A percentile compares a stretch with the other conserved stretches of the same genome.
These are phyloP conservation scores for Leccinum olivaceoglutinosum DNA, from an alignment of 1,284 basidiomycete genomes.

Conservation along the genomic window DNA sequence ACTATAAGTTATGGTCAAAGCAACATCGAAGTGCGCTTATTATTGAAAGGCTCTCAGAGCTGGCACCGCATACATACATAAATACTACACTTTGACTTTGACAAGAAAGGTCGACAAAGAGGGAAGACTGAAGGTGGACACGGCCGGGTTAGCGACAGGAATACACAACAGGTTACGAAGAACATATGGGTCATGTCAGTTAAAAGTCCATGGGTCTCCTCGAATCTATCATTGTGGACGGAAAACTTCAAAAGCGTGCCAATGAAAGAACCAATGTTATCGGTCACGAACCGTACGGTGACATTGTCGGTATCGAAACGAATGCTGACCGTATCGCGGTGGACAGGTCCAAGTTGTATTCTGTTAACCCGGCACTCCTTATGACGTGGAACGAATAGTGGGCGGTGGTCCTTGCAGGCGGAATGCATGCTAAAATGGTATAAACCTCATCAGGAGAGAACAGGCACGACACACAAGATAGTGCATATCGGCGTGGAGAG, in stretches of 20 bases:
- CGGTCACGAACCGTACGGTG: slow-evolving; percentile 36
- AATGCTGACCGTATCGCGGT: slow-evolving; percentile 33
- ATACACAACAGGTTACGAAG: too few relatives aligned
- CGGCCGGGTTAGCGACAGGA: too few relatives aligned
- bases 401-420: slow-evolving; percentile 37
- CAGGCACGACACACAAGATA: neutral
- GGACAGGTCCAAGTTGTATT: slow-evolving; percentile 38
- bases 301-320: slow-evolving; percentile 32
- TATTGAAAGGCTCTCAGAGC: too few relatives aligned
- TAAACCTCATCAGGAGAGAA: neutral
- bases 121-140: too few relatives aligned
- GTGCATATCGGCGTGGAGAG: slow-evolving; percentile 17
- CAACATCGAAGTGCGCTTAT: too few relatives aligned
- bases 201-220: too few relatives aligned
- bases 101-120: too few relatives aligned
- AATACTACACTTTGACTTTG: too few relatives aligned
- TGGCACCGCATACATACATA: too few relatives aligned
- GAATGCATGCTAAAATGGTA: slow-evolving; percentile 30
- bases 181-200: too few relatives aligned
- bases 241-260: slow-evolving; percentile 13
- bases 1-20: neutral
- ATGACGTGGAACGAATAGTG: slow-evolving; percentile 40
- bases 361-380: slow-evolving; percentile 31
- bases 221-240: too few relatives aligned
- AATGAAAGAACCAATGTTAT: slow-evolving; percentile 31